phyloP scores from a whole-genome alignment of 257 asterid genomes.

The Ilex aquifolium region DNA sequence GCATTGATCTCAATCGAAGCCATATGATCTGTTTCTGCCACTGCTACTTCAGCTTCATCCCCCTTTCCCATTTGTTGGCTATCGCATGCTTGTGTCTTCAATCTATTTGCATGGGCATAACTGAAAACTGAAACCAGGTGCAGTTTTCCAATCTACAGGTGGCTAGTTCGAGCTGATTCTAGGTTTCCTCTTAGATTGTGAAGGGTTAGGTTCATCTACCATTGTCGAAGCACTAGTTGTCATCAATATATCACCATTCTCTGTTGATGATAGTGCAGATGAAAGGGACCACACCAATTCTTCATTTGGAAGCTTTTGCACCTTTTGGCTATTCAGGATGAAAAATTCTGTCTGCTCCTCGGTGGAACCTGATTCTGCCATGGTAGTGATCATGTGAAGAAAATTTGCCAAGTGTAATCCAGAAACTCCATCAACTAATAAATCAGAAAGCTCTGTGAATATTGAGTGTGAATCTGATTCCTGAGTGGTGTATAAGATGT shows the following conservation, averaged over 20 bases:
- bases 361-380: conserved; percentile 77
- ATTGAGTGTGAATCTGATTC: conserved; percentile 65
- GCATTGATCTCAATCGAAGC: conserved; percentile 22
- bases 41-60: conserved; percentile 15
- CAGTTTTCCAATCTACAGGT: conserved; percentile 65
- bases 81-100: conserved; percentile 18
- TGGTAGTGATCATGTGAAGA: conserved; percentile 78
- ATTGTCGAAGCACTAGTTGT: conserved; percentile 8
- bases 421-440: conserved; percentile 48
- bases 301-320: conserved; percentile 58
- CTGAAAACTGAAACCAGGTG: conserved; percentile 63
- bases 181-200: conserved; percentile 20
- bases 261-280: conserved; percentile 24
- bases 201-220: conserved; percentile 29
- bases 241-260: conserved; percentile 12
- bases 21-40: conserved; percentile 8
- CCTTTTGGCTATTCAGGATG: conserved; percentile 75
- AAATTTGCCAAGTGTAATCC: conserved; percentile 84
- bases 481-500: conserved; percentile 52
- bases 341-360: conserved; percentile 78
- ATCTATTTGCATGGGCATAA: conserved; percentile 15
- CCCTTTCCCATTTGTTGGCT: conserved; percentile 15
- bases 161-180: conserved; percentile 59
- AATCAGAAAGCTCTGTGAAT: conserved; percentile 67
- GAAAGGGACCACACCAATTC: conserved; percentile 69